Percentiles rank a stretch among this genome's conserved stretches.
These are phyloP conservation scores for Suillus fuscotomentosus DNA, from an alignment of 768 basidiomycete genomes.

Conservation along the genomic window DNA sequence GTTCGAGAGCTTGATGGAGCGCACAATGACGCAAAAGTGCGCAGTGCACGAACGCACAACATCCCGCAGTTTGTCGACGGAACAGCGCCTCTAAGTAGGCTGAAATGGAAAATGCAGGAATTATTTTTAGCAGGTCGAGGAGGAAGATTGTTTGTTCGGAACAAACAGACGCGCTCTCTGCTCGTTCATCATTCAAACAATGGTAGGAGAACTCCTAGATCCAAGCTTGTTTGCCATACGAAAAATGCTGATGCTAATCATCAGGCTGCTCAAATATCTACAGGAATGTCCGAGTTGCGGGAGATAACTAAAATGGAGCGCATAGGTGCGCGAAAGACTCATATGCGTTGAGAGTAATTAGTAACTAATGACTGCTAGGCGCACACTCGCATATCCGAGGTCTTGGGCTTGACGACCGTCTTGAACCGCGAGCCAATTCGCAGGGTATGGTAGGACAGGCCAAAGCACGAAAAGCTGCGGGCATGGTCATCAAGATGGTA, in stretches of 20 bases:
- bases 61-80: slow-evolving; percentile 3
- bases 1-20: slow-evolving; percentile 7
- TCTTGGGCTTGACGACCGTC: slow-evolving; percentile 85
- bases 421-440: slow-evolving; percentile 84
- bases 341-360: not conserved
- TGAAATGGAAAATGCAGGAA: slow-evolving; percentile 6
- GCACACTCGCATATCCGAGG: slow-evolving; percentile 96
- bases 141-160: slow-evolving; percentile 26
- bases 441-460: slow-evolving; percentile 98
- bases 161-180: slow-evolving; percentile 33
- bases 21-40: slow-evolving; percentile 11
- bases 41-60: slow-evolving; percentile 21
- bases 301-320: slow-evolving; percentile 94
- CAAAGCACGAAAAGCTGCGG: slow-evolving; percentile 95
- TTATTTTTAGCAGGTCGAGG: not conserved
- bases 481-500: slow-evolving; percentile 97
- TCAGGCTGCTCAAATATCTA: slow-evolving; percentile 71
- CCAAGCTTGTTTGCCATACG: not conserved
- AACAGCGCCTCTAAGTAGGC: not conserved
- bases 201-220: slow-evolving; percentile 22
- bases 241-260: slow-evolving; percentile 8
- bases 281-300: slow-evolving; percentile 75
- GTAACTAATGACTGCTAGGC: slow-evolving; percentile 41
- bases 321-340: slow-evolving; percentile 52
- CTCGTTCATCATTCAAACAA: slow-evolving; percentile 14